Conservation (phyloP, 1,284 basidiomycete species). For the Erythrobasidium hasegawianum region DNA sequence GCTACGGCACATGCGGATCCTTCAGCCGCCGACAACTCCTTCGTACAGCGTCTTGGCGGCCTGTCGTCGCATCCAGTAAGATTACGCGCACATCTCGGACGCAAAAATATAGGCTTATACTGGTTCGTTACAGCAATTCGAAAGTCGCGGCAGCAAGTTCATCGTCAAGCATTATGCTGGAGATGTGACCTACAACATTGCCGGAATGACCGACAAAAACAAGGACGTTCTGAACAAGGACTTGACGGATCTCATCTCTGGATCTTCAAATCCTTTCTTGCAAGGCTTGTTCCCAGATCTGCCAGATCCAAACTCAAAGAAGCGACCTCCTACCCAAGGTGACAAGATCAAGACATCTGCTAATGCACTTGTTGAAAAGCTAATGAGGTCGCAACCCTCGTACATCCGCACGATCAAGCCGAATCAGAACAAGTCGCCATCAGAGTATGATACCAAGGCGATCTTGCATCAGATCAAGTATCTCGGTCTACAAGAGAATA, state of each 20-base stretch:
- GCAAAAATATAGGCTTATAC: too few relatives aligned
- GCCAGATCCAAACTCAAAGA: constrained; percentile 94
- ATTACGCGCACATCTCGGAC: too few relatives aligned
- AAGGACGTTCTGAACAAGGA: constrained; percentile 97
- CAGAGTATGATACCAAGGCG: constrained; percentile 90
- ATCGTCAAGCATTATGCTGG: constrained; percentile 93
- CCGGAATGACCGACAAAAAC: constrained; percentile 99
- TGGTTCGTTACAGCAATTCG: constrained; percentile 77
- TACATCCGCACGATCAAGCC: constrained; percentile 99
- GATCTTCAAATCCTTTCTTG: constrained; percentile 76
- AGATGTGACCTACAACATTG: constrained; percentile 95
- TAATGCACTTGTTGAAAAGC: constrained; percentile 87
- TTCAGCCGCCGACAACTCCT: constrained; percentile 91
- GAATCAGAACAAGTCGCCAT: constrained; percentile 89
- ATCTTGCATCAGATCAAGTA: constrained; percentile 99
- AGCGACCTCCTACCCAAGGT: constrained; percentile 93
- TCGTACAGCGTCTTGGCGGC: constrained; percentile 82
- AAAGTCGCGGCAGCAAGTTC: constrained; percentile 81
- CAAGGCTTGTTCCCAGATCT: constrained; percentile 89
- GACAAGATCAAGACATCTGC: constrained; percentile 97
- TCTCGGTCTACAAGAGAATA: constrained; percentile 97
- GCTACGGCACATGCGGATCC: constrained; percentile 98
- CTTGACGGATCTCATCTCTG: constrained; percentile 79
- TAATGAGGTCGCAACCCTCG: constrained; percentile 93
- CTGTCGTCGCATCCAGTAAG: constrained; percentile 65